phyloP scores from a whole-genome alignment of 164 flowering plant genomes.

The Akebia trifoliata region DNA sequence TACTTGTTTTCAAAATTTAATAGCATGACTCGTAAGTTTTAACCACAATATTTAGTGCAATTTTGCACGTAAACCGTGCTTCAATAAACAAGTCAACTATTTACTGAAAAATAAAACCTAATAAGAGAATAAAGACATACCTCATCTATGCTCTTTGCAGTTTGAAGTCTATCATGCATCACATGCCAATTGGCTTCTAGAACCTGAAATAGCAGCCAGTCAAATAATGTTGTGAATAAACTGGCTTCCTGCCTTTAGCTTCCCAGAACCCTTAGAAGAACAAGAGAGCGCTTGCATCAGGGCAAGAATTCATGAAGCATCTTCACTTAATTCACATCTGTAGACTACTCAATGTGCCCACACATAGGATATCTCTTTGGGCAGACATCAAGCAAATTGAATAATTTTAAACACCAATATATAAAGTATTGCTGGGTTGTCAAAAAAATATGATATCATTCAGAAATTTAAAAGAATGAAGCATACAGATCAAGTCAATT shows the following conservation, averaged over 20 bases:
- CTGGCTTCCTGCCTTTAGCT: neutral
- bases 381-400: neutral
- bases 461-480: too few species aligned
- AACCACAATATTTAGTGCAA: too few species aligned
- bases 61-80: too few species aligned
- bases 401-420: neutral
- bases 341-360: neutral
- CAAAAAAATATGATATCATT: too few species aligned
- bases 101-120: too few species aligned
- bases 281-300: neutral
- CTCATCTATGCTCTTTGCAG: slow-evolving; percentile 96
- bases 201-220: slow-evolving; percentile 48
- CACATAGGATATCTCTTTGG: neutral
- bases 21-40: too few species aligned
- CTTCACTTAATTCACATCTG: neutral
- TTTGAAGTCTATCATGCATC: slow-evolving; percentile 72
- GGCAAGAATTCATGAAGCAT: neutral
- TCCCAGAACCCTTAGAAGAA: neutral
- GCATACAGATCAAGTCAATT: too few species aligned
- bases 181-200: slow-evolving; percentile 96
- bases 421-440: neutral
- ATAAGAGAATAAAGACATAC: slow-evolving; percentile 27
- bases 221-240: slow-evolving; percentile 3
- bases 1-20: too few species aligned
- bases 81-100: too few species aligned